Evolutionary conservation across 2,329 filamentous ascomycete genomes (phyloP).

Genomic region (Nothopassalora personata): DNA sequence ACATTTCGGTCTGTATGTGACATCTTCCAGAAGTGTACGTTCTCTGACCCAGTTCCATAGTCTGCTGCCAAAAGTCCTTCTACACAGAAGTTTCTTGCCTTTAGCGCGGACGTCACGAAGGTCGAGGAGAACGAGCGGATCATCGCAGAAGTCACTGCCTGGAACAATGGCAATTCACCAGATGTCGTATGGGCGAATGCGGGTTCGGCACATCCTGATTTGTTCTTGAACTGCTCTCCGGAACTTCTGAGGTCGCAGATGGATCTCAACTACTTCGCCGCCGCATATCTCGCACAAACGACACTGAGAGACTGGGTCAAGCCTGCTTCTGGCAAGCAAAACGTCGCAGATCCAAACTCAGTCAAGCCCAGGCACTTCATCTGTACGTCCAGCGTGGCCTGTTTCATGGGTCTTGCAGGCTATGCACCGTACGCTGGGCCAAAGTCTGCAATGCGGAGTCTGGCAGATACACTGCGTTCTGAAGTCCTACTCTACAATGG

Average conservation of each 20-base stretch:
- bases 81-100: constrained; percentile 73
- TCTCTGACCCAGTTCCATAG: constrained; percentile 36
- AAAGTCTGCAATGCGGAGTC: constrained; percentile 76
- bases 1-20: constrained; percentile 52
- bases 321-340: constrained; percentile 33
- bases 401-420: constrained; percentile 71
- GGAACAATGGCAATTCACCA: constrained; percentile 69
- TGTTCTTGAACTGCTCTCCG: constrained; percentile 71
- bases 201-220: constrained; percentile 65
- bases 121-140: constrained; percentile 64
- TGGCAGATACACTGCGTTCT: constrained; percentile 77
- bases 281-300: constrained; percentile 78
- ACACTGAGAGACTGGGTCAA: constrained; percentile 69
- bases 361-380: constrained; percentile 68
- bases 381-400: constrained; percentile 73
- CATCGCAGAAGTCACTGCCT: constrained; percentile 64
- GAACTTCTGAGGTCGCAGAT: constrained; percentile 68
- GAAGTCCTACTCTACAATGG: constrained; percentile 83
- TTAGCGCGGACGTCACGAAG: constrained; percentile 74
- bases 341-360: constrained; percentile 23
- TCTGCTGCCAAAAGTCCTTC: constrained; percentile 59
- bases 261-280: constrained; percentile 88
- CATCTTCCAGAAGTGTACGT: neutral
- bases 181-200: constrained; percentile 92
- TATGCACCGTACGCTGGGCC: constrained; percentile 79